Conservation (phyloP, 495 filamentous ascomycete genomes). For the Bacidia gigantensis region DNA sequence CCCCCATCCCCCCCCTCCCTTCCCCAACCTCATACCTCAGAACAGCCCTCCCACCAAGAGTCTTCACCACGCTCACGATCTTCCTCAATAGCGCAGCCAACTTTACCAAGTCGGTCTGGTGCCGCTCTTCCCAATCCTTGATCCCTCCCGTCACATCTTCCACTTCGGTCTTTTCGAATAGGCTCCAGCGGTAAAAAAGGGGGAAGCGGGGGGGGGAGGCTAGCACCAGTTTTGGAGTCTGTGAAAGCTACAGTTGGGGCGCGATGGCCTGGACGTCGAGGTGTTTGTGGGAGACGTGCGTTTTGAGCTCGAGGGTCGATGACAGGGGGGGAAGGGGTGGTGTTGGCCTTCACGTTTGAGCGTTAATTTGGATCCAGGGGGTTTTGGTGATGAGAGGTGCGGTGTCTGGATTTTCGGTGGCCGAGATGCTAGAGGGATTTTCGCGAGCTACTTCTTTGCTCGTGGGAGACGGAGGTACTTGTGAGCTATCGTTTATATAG, state of each 20-base stretch:
- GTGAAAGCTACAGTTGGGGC: conserved; percentile 2
- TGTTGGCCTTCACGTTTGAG: too few species aligned
- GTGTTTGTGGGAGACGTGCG: neutral
- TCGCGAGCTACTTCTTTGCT: neutral
- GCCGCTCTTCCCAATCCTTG: neutral
- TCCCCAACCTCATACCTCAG: too few species aligned
- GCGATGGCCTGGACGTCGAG: neutral
- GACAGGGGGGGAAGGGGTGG: too few species aligned
- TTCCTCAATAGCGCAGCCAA: neutral
- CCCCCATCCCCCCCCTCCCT: too few species aligned
- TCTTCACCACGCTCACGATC: neutral
- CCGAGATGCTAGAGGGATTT: too few species aligned
- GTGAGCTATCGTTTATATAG: neutral
- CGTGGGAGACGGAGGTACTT: neutral
- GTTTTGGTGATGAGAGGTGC: too few species aligned
- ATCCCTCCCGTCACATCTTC: neutral
- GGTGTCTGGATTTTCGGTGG: too few species aligned
- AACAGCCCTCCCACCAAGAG: too few species aligned
- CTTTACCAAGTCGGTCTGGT: neutral
- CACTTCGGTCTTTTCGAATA: too few species aligned
- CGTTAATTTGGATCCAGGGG: too few species aligned
- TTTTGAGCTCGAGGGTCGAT: too few species aligned
- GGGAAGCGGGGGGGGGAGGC: neutral
- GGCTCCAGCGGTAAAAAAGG: neutral
- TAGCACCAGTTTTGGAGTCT: neutral